Base-by-base conservation (phyloP, 2,329 filamentous ascomycete species). In the Endocalyx cinctus region DNA sequence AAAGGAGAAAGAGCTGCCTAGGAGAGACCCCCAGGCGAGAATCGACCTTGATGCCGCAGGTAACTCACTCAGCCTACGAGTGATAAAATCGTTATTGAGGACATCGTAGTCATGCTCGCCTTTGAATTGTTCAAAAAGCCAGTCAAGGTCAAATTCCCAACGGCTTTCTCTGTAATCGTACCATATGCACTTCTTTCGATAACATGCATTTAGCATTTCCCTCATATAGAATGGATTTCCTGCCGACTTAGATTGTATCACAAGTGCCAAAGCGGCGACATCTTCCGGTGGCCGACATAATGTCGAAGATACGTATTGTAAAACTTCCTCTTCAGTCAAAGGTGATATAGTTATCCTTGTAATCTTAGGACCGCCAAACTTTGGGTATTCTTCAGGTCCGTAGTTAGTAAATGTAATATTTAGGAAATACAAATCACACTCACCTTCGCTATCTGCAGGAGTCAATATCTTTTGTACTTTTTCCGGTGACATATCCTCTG, bases 141-240 rank as follows among this genome's bases (percentile, higher is more conserved):
- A 79, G 58, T 96, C 88, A 10, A 96, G 64, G 51, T 94, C 84
- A 54, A 82, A 96, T 27, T 83, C 73, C 90, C 90, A 97, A 28
- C 75, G 72, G 29, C 80, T 85, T 43, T 83, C 77, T 47, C 79
- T 80, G 70, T 92, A 95, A 41, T 88, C 87, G 58, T 94, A 96
- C 76, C 82, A 94, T 31, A 96, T 84, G 56, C 86, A 94, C 46
- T 82, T 82, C 53, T 87, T 92, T 25, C 86, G 79, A 56, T 94
- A 82, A 55, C 87, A 94, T 4, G 84, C 82, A 51, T 86, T 86
- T 5, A 96, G 73, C 74, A 96, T 94, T 60, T 95, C 87, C 35
- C 87, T 75, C 57, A 95, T 84, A 51, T 92, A 94, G 51, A 95
- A 96, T 0, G 88, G 83, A 41, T 94, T 95, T 2, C 89, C 89